phyloP scores from a whole-genome alignment of 257 asterid genomes.

The Solanum bulbocastanum region DNA sequence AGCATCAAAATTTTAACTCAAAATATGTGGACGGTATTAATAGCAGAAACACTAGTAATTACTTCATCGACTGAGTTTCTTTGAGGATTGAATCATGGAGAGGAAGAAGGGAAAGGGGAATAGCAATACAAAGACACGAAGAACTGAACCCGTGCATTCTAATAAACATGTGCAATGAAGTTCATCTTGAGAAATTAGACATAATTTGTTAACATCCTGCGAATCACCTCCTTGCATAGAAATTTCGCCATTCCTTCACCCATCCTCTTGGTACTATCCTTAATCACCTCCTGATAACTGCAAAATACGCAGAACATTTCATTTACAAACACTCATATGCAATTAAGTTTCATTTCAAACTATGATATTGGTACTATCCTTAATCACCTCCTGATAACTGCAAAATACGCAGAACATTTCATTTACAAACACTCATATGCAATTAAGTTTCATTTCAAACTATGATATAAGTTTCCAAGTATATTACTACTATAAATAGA shows the following conservation, averaged over 20 bases:
- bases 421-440: not conserved
- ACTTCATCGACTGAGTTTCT: not conserved
- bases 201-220: not conserved
- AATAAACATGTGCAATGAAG: not conserved
- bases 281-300: slow-evolving; percentile 87
- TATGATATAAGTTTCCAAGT: not conserved
- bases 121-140: not conserved
- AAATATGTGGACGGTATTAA: not conserved
- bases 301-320: not conserved
- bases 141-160: not conserved
- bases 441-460: not conserved
- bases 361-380: slow-evolving; percentile 84
- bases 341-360: not conserved
- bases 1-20: not conserved
- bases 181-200: not conserved
- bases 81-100: not conserved
- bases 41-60: not conserved
- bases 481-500: not conserved
- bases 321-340: not conserved
- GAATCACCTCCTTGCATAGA: slow-evolving; percentile 63
- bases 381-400: slow-evolving; percentile 87
- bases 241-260: slow-evolving; percentile 98
- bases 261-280: slow-evolving; percentile 94
- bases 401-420: not conserved
- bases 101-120: not conserved